Percentiles rank a stretch among this genome's conserved stretches.
Conservation (phyloP, 352 stramenopile genomes). For the Globisporangium okanoganense region DNA sequence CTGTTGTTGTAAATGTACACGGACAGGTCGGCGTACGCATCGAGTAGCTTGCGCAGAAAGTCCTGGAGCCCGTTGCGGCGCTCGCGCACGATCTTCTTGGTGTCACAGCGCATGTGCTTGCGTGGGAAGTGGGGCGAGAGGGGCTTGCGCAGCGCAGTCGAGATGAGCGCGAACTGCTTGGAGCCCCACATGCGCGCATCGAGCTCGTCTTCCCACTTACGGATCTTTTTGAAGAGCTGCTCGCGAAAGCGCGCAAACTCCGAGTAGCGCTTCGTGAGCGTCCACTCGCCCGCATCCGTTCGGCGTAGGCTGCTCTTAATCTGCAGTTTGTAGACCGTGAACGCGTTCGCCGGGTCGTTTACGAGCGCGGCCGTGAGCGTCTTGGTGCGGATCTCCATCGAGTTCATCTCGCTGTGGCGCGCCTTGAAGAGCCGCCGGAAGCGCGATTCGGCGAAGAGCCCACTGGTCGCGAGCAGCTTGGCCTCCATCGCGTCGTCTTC, state of each 20-base stretch:
- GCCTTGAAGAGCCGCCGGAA: constrained; percentile 28
- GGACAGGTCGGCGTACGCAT: constrained; percentile 54
- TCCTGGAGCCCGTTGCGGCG: constrained; percentile 40
- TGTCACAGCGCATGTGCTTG: constrained; percentile 61
- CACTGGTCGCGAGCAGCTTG: constrained; percentile 10
- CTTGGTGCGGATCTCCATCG: constrained; percentile 22
- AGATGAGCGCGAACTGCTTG: constrained; percentile 34
- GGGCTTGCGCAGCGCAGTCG: constrained; percentile 35
- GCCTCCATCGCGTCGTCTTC: too few species aligned
- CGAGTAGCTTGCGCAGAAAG: constrained; percentile 49
- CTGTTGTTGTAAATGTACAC: constrained; percentile 31
- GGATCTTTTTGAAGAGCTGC: constrained; percentile 38
- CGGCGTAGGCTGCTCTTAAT: constrained; percentile 31
- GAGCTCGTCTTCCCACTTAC: constrained; percentile 32
- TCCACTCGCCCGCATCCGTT: constrained; percentile 34
- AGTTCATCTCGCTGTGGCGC: constrained; percentile 24
- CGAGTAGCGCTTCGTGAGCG: constrained; percentile 58
- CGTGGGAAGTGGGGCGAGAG: constrained; percentile 47
- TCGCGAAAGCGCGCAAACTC: constrained; percentile 60
- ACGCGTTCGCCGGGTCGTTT: constrained; percentile 15
- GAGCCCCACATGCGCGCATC: constrained; percentile 17
- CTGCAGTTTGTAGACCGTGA: constrained; percentile 31
- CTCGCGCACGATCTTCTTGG: constrained; percentile 41
- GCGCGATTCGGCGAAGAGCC: constrained; percentile 19
- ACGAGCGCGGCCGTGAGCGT: constrained; percentile 1